Evolutionary conservation across 495 filamentous ascomycete species (phyloP).

Genomic region (Delitschia confertaspora): DNA sequence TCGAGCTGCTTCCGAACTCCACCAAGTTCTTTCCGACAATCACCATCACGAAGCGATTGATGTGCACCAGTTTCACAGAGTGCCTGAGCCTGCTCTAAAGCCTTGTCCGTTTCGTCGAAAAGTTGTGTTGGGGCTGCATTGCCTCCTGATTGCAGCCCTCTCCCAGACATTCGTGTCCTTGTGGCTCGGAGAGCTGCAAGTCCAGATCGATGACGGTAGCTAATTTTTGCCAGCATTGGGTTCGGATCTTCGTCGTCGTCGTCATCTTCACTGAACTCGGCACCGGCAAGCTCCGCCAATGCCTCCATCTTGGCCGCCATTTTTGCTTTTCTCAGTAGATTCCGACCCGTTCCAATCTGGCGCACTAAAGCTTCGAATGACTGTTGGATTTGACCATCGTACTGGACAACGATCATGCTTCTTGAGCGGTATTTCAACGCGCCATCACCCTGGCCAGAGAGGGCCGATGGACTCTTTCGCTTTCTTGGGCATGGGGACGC

Average conservation of each 20-base stretch:
- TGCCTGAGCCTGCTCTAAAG: slow-evolving; percentile 66
- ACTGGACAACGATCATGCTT: slow-evolving; percentile 78
- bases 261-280: slow-evolving; percentile 31
- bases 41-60: slow-evolving; percentile 74
- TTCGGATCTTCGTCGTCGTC: slow-evolving; percentile 36
- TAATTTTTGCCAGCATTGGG: slow-evolving; percentile 23
- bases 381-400: slow-evolving; percentile 76
- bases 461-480: slow-evolving; percentile 51
- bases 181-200: slow-evolving; percentile 9
- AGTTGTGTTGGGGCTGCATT: slow-evolving; percentile 24
- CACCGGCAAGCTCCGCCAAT: slow-evolving; percentile 42
- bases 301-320: slow-evolving; percentile 54
- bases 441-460: slow-evolving; percentile 42
- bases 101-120: slow-evolving; percentile 66
- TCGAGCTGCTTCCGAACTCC: slow-evolving; percentile 52
- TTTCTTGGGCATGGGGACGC: slow-evolving; percentile 37
- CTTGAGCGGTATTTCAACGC: slow-evolving; percentile 56
- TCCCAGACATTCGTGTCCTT: slow-evolving; percentile 3
- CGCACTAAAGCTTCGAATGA: slow-evolving; percentile 73
- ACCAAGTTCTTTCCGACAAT: slow-evolving; percentile 64
- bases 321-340: slow-evolving; percentile 73
- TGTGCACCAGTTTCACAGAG: slow-evolving; percentile 80
- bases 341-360: slow-evolving; percentile 67
- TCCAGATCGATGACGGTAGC: slow-evolving; percentile 15
- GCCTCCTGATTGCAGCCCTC: not conserved